phyloP scores from a whole-genome alignment of 495 filamentous ascomycete species.

The Penicillium paradoxum region DNA sequence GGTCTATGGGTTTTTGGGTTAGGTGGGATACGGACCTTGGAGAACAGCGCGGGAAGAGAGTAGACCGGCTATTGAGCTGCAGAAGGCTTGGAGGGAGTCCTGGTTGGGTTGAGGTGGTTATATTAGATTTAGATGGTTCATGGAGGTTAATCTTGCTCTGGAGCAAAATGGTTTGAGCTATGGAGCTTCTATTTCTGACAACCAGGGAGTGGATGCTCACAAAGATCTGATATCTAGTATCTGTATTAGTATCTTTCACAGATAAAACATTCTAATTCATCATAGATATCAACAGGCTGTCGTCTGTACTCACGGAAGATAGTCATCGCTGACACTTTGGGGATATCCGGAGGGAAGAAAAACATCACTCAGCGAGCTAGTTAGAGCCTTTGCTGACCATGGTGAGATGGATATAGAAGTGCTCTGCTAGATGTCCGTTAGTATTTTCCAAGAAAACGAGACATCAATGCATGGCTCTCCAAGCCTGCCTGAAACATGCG shows the following conservation, averaged over 20 bases:
- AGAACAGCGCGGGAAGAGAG: conserved; percentile 85
- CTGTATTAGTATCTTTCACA: conserved; percentile 4
- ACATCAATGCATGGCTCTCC: not conserved
- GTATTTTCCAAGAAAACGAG: not conserved
- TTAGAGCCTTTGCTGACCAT: conserved; percentile 32
- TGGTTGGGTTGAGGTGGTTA: conserved; percentile 21
- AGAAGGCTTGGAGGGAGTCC: conserved; percentile 96
- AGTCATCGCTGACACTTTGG: conserved; percentile 84
- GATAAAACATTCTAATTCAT: not conserved
- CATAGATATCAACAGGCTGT: not conserved
- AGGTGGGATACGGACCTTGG: conserved; percentile 52
- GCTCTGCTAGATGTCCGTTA: not conserved
- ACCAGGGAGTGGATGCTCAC: conserved; percentile 10
- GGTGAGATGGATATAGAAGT: conserved; percentile 13
- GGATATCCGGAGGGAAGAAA: conserved; percentile 95
- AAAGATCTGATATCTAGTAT: conserved; percentile 65
- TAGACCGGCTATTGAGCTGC: conserved; percentile 85
- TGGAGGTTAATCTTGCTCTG: not conserved
- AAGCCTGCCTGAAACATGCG: not conserved
- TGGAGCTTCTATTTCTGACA: not conserved
- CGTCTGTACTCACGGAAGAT: conserved; percentile 59
- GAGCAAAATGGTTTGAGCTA: not conserved
- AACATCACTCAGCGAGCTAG: conserved; percentile 37
- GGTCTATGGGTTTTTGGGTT: not conserved
- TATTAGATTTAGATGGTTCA: not conserved